Percentiles rank a stretch among this genome's conserved stretches.
Conservation (phyloP, 306 rosid species). For the Castanea sativa region DNA sequence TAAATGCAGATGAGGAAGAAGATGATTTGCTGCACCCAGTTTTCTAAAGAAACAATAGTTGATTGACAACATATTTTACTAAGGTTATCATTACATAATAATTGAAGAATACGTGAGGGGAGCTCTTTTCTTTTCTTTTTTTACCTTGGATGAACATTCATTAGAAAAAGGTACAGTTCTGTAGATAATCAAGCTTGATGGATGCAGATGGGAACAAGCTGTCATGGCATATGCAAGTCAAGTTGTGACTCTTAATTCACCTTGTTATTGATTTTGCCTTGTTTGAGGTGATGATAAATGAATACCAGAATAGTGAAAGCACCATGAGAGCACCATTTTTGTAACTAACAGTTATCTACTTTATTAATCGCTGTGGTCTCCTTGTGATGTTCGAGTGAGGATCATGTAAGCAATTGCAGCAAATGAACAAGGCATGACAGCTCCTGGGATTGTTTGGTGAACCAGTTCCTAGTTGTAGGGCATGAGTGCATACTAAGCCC, state of each 20-base stretch:
- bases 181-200: neutral
- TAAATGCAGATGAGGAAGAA: slow-evolving; percentile 42
- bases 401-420: too few relatives aligned
- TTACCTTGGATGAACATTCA: neutral
- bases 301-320: neutral
- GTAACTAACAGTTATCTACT: neutral
- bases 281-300: neutral
- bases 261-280: neutral
- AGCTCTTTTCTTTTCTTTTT: neutral
- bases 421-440: too few relatives aligned
- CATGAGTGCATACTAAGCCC: too few relatives aligned
- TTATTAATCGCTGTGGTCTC: neutral
- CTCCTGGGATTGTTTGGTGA: too few relatives aligned
- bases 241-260: neutral
- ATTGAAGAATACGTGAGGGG: neutral
- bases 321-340: slow-evolving; percentile 1
- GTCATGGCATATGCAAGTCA: neutral
- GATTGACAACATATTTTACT: neutral
- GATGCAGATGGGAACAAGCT: neutral
- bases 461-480: too few relatives aligned
- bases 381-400: neutral
- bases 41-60: slow-evolving; percentile 30
- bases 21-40: slow-evolving; percentile 33
- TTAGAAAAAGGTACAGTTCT: neutral
- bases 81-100: neutral